These are phyloP conservation scores for Boletus pseudo-olivaceus DNA, from an alignment of 768 basidiomycete genomes.

Conservation along the genomic window DNA sequence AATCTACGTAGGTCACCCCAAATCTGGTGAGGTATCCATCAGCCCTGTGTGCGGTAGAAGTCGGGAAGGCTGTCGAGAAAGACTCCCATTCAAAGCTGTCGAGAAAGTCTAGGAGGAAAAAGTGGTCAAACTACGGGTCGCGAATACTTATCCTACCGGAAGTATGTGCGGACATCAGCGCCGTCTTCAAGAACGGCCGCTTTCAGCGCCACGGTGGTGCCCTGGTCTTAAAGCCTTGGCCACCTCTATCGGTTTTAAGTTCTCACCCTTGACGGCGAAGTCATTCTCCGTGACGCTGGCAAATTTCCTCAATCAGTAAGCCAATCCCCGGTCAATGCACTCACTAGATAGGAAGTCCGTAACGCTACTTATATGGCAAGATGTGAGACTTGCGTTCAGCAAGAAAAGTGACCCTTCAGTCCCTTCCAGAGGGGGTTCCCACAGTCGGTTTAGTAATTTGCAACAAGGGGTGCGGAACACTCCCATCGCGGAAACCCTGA, in stretches of 20 bases:
- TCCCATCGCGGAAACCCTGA: constrained; percentile 43
- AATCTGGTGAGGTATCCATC: constrained; percentile 68
- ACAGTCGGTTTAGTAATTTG: not conserved
- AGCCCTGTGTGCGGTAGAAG: constrained; percentile 34
- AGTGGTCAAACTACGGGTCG: not conserved
- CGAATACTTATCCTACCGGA: constrained; percentile 58
- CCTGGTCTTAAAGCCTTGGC: constrained; percentile 54
- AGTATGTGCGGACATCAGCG: constrained; percentile 59
- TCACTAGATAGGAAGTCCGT: constrained; percentile 53
- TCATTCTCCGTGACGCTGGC: constrained; percentile 71
- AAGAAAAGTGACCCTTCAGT: constrained; percentile 1
- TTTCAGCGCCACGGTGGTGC: constrained; percentile 51
- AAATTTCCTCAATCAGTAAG: not conserved
- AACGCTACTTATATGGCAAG: constrained; percentile 31
- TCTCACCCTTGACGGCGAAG: constrained; percentile 66
- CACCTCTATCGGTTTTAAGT: constrained; percentile 46
- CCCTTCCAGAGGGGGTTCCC: constrained; percentile 52
- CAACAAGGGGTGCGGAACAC: constrained; percentile 7
- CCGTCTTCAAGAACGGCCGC: constrained; percentile 60
- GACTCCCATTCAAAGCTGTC: constrained; percentile 63
- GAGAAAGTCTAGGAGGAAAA: constrained; percentile 47
- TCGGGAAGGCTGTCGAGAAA: not conserved
- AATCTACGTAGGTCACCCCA: constrained; percentile 70
- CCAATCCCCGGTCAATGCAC: constrained; percentile 2
- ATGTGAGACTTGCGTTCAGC: not conserved